A percentile compares a stretch with the other conserved stretches of the same genome.
Evolutionary conservation across 108 stramenopile genomes (phyloP).

Genomic region (Mayamaea pseudoterrestris): DNA sequence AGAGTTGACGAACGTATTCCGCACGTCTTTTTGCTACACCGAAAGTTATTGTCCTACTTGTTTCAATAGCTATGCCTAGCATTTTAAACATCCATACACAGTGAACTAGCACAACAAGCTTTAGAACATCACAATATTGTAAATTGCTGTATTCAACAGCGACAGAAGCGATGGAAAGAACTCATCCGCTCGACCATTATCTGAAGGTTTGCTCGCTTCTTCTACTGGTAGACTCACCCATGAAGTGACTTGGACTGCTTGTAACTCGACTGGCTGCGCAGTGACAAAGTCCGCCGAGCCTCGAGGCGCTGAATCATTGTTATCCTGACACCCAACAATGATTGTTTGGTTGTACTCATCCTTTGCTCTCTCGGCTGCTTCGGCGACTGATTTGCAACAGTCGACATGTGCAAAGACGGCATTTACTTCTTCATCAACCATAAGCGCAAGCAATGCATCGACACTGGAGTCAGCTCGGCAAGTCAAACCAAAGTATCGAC

Average conservation of each 20-base stretch:
- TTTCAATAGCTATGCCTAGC: too few species aligned
- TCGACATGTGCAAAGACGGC: constrained; percentile 3
- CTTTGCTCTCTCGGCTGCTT: background rate
- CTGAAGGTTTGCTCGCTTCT: background rate
- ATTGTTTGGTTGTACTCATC: background rate
- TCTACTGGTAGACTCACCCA: background rate
- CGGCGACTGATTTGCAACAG: background rate
- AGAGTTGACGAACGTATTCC: too few species aligned
- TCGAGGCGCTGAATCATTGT: too few species aligned
- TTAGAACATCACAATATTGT: background rate
- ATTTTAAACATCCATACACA: too few species aligned
- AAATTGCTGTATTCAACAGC: background rate
- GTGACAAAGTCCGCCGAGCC: background rate
- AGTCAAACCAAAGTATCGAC: background rate
- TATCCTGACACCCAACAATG: background rate
- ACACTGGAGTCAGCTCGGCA: background rate
- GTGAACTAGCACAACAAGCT: too few species aligned
- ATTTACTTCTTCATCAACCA: background rate
- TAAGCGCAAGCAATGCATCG: background rate
- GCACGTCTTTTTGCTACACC: too few species aligned
- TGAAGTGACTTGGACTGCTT: constrained; percentile 2
- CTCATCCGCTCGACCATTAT: background rate
- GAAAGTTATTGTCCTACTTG: too few species aligned
- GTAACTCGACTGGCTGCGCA: background rate
- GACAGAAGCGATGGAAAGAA: constrained; percentile 1